Conservation (phyloP, 352 stramenopile species). For the Phytophthora sp. region DNA sequence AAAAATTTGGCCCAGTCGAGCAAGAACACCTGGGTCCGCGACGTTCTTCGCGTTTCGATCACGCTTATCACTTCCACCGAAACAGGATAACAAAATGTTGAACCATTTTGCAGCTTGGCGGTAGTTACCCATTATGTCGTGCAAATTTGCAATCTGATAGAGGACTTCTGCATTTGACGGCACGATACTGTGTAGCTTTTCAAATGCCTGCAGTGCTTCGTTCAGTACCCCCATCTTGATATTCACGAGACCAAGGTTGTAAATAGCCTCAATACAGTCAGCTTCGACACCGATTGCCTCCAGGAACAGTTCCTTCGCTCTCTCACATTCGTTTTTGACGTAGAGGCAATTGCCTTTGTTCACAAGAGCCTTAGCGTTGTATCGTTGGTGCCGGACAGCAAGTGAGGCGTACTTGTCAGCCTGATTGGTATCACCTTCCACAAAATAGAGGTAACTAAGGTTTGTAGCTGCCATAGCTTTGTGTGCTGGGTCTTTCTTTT, state of each 20-base stretch:
- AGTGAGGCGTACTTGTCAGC: slow-evolving; percentile 93
- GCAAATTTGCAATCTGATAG: slow-evolving; percentile 95
- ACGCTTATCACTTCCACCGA: slow-evolving; percentile 80
- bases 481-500: slow-evolving; percentile 95
- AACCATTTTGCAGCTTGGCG: slow-evolving; percentile 92
- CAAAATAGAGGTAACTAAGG: slow-evolving; percentile 97
- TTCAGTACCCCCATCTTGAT: slow-evolving; percentile 89
- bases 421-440: slow-evolving; percentile 91
- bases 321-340: slow-evolving; percentile 92
- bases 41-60: slow-evolving; percentile 71
- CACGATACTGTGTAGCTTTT: slow-evolving; percentile 96
- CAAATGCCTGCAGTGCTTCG: slow-evolving; percentile 95
- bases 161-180: slow-evolving; percentile 93
- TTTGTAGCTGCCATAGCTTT: slow-evolving; percentile 96
- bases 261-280: slow-evolving; percentile 96
- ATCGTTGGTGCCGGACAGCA: slow-evolving; percentile 93
- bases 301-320: slow-evolving; percentile 95
- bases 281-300: slow-evolving; percentile 95
- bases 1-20: slow-evolving; percentile 94
- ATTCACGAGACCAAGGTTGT: slow-evolving; percentile 94
- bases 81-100: slow-evolving; percentile 94
- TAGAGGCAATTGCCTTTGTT: slow-evolving; percentile 98
- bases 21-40: slow-evolving; percentile 78
- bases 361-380: slow-evolving; percentile 97
- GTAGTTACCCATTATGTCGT: slow-evolving; percentile 93